Conservation (phyloP, 1,284 basidiomycete species). For the Vanrija humicola region DNA sequence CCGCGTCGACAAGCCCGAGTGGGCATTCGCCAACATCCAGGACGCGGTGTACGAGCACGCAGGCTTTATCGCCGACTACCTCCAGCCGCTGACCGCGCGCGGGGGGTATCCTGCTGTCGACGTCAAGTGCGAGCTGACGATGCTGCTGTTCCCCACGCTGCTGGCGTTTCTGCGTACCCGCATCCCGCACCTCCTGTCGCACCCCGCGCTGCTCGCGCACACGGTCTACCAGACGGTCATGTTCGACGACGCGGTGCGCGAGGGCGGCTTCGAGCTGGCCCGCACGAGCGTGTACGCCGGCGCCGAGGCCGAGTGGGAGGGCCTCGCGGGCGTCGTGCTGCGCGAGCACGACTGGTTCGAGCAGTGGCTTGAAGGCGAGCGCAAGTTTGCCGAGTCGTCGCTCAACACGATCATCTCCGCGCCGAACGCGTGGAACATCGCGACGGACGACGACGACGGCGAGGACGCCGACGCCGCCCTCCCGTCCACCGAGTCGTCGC, state of each 20-base stretch:
- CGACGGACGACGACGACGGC: constrained; percentile 58
- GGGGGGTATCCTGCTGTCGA: constrained; percentile 60
- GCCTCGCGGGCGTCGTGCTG: constrained; percentile 74
- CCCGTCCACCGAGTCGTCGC: constrained; percentile 64
- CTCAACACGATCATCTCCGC: constrained; percentile 77
- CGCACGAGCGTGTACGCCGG: constrained; percentile 48
- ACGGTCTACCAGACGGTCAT: constrained; percentile 87
- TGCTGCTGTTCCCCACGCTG: constrained; percentile 66
- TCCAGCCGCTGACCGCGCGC: constrained; percentile 66
- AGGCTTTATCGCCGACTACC: constrained; percentile 66
- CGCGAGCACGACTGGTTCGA: constrained; percentile 83
- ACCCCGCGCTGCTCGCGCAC: constrained; percentile 84
- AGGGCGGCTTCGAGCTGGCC: constrained; percentile 65
- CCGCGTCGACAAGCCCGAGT: constrained; percentile 95
- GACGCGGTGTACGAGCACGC: constrained; percentile 78
- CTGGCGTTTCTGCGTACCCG: constrained; percentile 68
- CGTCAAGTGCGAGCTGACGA: constrained; percentile 75
- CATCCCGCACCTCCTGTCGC: constrained; percentile 67
- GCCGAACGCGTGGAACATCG: constrained; percentile 82
- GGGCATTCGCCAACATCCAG: constrained; percentile 88
- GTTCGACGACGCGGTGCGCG: constrained; percentile 79
- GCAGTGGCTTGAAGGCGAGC: constrained; percentile 82
- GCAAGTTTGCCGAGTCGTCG: constrained; percentile 61
- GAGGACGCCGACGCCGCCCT: constrained; percentile 39
- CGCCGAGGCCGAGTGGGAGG: constrained; percentile 58